These are phyloP conservation scores for Pyricularia pennisetigena DNA, from an alignment of 2,329 filamentous ascomycete genomes.

Conservation along the genomic window DNA sequence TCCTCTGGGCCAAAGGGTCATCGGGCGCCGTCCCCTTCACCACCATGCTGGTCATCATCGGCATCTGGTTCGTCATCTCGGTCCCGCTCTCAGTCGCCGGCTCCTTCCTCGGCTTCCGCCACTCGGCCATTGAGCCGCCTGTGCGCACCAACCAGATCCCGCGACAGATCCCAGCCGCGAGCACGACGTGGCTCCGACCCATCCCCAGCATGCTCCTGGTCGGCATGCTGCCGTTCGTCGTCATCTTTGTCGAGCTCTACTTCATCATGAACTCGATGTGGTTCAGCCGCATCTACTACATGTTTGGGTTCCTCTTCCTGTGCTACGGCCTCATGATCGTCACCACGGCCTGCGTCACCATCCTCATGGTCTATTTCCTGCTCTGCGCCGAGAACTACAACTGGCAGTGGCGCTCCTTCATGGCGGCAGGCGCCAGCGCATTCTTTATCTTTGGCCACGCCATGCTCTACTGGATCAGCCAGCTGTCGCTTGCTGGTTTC, in stretches of 20 bases:
- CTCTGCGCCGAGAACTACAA: slow-evolving; percentile 96
- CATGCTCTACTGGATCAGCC: slow-evolving; percentile 81
- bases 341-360: slow-evolving; percentile 83
- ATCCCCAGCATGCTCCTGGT: slow-evolving; percentile 87
- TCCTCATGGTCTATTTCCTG: slow-evolving; percentile 92
- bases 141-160: slow-evolving; percentile 97
- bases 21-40: slow-evolving; percentile 92
- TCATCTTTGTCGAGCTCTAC: slow-evolving; percentile 97
- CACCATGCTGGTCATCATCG: slow-evolving; percentile 88
- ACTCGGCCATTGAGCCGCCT: slow-evolving; percentile 60
- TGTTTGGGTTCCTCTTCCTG: slow-evolving; percentile 98
- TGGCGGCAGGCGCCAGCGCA: slow-evolving; percentile 82
- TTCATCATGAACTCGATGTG: slow-evolving; percentile 99
- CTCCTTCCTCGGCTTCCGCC: slow-evolving; percentile 88
- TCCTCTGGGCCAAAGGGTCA: slow-evolving; percentile 88
- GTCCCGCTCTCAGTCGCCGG: slow-evolving; percentile 83
- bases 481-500: slow-evolving; percentile 74
- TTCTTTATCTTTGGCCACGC: slow-evolving; percentile 89
- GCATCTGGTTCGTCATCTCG: slow-evolving; percentile 95
- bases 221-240: slow-evolving; percentile 86
- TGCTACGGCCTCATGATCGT: slow-evolving; percentile 97
- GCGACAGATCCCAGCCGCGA: slow-evolving; percentile 75
- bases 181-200: slow-evolving; percentile 74
- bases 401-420: slow-evolving; percentile 96
- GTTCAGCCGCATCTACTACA: slow-evolving; percentile 99